phyloP scores from a whole-genome alignment of 352 stramenopile species.

The Globisporangium recalcitrans region DNA sequence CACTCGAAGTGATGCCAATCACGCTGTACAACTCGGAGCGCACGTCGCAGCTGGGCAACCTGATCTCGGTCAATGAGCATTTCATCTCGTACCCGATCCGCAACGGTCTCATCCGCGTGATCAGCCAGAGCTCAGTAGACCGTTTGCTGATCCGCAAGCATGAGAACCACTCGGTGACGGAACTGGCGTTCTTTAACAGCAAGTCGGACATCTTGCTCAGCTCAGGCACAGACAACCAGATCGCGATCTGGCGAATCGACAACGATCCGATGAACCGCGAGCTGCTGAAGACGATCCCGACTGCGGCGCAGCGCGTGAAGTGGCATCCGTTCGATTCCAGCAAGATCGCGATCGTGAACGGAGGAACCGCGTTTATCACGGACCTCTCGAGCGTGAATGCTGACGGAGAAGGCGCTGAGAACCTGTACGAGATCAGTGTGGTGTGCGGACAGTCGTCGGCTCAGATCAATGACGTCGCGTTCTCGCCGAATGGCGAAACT shows the following conservation, averaged over 20 bases:
- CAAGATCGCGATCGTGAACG: constrained; percentile 69
- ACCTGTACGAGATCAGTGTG: constrained; percentile 65
- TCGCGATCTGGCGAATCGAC: constrained; percentile 67
- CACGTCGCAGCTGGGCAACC: constrained; percentile 58
- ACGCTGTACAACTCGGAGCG: constrained; percentile 80
- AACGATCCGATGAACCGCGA: constrained; percentile 67
- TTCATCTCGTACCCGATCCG: constrained; percentile 87
- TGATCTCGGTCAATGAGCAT: constrained; percentile 78
- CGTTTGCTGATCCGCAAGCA: constrained; percentile 71
- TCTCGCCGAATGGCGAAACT: constrained; percentile 49
- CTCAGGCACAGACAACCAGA: constrained; percentile 62
- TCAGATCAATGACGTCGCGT: constrained; percentile 77
- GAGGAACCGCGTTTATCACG: constrained; percentile 57
- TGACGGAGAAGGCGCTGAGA: constrained; percentile 34
- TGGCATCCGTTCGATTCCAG: constrained; percentile 76
- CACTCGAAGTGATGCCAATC: constrained; percentile 81
- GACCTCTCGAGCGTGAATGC: constrained; percentile 47
- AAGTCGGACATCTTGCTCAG: constrained; percentile 68
- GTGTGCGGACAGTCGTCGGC: constrained; percentile 60
- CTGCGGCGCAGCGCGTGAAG: constrained; percentile 59
- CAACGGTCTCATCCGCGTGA: constrained; percentile 80
- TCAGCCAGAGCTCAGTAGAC: constrained; percentile 75
- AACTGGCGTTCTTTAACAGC: constrained; percentile 71
- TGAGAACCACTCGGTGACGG: constrained; percentile 61
- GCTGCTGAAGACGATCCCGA: constrained; percentile 57